Evolutionary conservation across 257 asterid genomes (phyloP).

Genomic region (Eustoma russellianum): DNA sequence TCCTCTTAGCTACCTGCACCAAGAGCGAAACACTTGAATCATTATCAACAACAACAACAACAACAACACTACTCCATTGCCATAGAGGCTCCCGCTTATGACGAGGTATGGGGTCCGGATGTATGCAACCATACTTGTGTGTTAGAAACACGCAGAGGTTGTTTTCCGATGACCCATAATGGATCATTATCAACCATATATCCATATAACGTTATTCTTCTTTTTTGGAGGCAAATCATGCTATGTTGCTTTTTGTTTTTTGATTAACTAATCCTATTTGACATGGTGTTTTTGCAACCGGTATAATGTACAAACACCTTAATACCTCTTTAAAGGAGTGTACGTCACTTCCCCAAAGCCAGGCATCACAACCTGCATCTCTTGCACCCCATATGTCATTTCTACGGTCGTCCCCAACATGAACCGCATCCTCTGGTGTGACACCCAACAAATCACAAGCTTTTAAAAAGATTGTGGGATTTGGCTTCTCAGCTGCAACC

Average conservation of each 20-base stretch:
- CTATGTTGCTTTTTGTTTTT: background rate
- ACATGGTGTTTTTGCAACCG: background rate
- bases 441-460: conserved; percentile 92
- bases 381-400: conserved; percentile 98
- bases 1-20: conserved; percentile 81
- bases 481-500: conserved; percentile 99
- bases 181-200: background rate
- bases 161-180: no score
- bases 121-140: no score
- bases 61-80: no score
- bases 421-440: conserved; percentile 90
- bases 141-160: no score
- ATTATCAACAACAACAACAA: no score
- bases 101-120: no score
- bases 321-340: conserved; percentile 87
- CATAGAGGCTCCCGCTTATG: no score
- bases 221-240: background rate
- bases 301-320: background rate
- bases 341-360: conserved; percentile 99
- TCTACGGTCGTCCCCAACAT: conserved; percentile 96
- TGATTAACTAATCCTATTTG: background rate
- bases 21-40: background rate
- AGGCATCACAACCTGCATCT: conserved; percentile 97
- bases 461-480: conserved; percentile 85
- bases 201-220: no score